Base-by-base conservation (phyloP, 2,329 filamentous ascomycete species). In the Talaromyces albobiverticillius region DNA sequence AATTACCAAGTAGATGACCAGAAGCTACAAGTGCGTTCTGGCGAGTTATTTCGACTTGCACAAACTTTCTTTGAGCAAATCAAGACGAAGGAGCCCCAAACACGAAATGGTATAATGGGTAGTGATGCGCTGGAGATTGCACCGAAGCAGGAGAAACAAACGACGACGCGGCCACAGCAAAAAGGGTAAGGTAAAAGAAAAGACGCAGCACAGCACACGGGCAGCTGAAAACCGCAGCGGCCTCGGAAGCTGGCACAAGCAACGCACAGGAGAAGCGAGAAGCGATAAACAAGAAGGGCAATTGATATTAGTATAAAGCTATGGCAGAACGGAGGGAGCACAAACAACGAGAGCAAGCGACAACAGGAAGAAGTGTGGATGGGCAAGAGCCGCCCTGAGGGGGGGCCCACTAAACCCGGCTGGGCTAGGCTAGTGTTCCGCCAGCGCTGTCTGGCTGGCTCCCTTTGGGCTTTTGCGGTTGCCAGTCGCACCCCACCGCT, bases 311-410 rank as follows among this genome's bases (percentile, higher is more conserved):
- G 38, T 23, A 51, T 42, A 31, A 29, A 25, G 42, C 42, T 45
- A 29, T 45, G 22, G 14, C 18, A 25, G 20, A 14, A 29, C 42
- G 42, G 14, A 14, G 41, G 18, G 42, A 31, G 10, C 26, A 29
- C 26, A 29, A 29, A 29, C 26, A 29, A 29, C 10, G 26, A 29
- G 10, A 29, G 26, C 36, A 40, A 40, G 8, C 16, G 11, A 22
- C 18, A 10, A 8, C 34, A 46, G 59, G 23, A 26, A 58, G 62
- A 59, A 62, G 60, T 59, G 59, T 60, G 58, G 61, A 60, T 58
- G 60, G 52, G 60, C 63, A 60, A 64, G 64, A 66, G 63, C 65
- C 60, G 63, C 62, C 57, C 56, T 48, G 56, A 61, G 60, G 49
- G 59, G n/a, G 62, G 59, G 59, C 56, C 36, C 55, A 50, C 63